A percentile compares a stretch with the other conserved stretches of the same genome.
Conservation (phyloP, 2,329 filamentous ascomycete genomes). For the Neurospora sp. region DNA sequence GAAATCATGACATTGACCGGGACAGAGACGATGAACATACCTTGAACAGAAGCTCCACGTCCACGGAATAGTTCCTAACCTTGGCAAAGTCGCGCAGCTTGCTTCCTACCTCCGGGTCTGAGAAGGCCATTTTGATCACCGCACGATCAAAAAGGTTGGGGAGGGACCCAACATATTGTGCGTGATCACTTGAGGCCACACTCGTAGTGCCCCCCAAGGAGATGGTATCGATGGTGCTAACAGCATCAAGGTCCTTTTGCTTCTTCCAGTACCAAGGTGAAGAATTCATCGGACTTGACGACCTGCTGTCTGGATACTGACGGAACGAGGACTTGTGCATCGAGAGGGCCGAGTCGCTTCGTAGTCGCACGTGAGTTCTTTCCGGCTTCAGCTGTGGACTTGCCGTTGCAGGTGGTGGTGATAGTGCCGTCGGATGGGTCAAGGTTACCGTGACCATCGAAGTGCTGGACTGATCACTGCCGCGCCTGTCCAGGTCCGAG, state of each 20-base stretch:
- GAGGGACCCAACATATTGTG: conserved; percentile 14
- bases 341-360: conserved; percentile 37
- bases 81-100: conserved; percentile 41
- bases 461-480: conserved; percentile 5
- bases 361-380: conserved; percentile 21
- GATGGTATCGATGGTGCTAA: conserved; percentile 13
- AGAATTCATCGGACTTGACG: conserved; percentile 25
- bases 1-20: neutral
- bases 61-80: conserved; percentile 33
- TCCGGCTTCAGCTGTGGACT: conserved; percentile 12
- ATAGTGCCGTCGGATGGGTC: conserved; percentile 11
- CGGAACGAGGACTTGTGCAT: conserved; percentile 32
- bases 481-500: conserved; percentile 2
- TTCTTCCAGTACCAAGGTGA: conserved; percentile 10
- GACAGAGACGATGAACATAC: conserved; percentile 18
- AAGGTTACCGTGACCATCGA: conserved; percentile 5
- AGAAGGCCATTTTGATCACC: conserved; percentile 39
- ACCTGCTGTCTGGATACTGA: conserved; percentile 36
- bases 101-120: conserved; percentile 35
- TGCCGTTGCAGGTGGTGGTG: conserved; percentile 18
- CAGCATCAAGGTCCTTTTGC: conserved; percentile 4
- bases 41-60: conserved; percentile 40
- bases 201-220: conserved; percentile 1
- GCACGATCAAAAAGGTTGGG: conserved; percentile 40
- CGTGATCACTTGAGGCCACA: conserved; percentile 1